phyloP scores from a whole-genome alignment of 2,329 filamentous ascomycete species.

The Xylaria digitata region DNA sequence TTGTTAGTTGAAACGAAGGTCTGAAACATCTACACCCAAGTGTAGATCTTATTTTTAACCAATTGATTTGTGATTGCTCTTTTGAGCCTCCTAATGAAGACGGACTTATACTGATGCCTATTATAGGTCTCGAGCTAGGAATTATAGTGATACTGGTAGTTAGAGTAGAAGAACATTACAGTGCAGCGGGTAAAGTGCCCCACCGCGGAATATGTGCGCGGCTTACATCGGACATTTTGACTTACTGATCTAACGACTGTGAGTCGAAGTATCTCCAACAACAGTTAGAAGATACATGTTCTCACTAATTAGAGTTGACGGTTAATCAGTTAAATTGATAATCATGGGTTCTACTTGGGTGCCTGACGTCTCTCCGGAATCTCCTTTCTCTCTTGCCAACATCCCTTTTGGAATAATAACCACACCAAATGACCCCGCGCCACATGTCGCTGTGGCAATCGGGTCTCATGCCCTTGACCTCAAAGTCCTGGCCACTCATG shows the following conservation, averaged over 20 bases:
- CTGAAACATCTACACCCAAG: too few species aligned
- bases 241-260: background rate
- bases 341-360: conserved; percentile 49
- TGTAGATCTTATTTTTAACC: too few species aligned
- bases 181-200: background rate
- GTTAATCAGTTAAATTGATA: background rate
- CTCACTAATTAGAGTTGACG: background rate
- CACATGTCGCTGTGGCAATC: conserved; percentile 76
- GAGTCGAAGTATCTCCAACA: background rate
- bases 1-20: too few species aligned
- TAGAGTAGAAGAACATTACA: background rate
- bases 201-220: conserved; percentile 29
- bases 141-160: background rate
- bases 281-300: background rate
- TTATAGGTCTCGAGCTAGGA: background rate
- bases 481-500: conserved; percentile 52
- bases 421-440: conserved; percentile 65
- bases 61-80: too few species aligned
- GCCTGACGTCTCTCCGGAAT: conserved; percentile 50
- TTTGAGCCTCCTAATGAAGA: background rate
- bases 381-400: conserved; percentile 78
- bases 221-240: conserved; percentile 27
- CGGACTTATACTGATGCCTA: background rate
- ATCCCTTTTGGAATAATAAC: conserved; percentile 87
- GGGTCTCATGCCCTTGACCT: conserved; percentile 79